Conservation (phyloP, 1,284 basidiomycete species). For the Lignosus rhinocerotis region DNA sequence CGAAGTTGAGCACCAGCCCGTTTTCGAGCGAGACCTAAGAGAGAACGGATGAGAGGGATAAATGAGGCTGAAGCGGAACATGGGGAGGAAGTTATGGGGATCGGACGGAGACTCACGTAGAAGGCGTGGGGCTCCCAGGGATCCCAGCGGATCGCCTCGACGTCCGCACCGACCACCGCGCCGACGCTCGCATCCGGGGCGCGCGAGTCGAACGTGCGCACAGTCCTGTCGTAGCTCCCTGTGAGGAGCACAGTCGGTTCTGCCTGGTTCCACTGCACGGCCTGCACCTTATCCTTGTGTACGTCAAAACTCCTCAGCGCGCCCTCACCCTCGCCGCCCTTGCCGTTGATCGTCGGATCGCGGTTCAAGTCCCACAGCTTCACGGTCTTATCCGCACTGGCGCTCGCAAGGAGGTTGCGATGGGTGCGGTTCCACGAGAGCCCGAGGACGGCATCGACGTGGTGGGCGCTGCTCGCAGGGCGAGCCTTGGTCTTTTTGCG, state of each 20-base stretch:
- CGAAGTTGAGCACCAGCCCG: slow-evolving; percentile 89
- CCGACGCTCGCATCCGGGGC: slow-evolving; percentile 80
- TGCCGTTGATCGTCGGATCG: slow-evolving; percentile 52
- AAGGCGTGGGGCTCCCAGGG: slow-evolving; percentile 89
- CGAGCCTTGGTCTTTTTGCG: slow-evolving; percentile 85
- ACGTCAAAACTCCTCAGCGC: slow-evolving; percentile 86
- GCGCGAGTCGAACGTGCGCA: slow-evolving; percentile 90
- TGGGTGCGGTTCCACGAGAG: slow-evolving; percentile 93
- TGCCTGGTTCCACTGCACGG: slow-evolving; percentile 91
- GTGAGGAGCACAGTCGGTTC: slow-evolving; percentile 90
- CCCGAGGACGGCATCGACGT: slow-evolving; percentile 91
- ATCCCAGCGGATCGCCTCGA: slow-evolving; percentile 95
- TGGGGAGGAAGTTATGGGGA: not conserved
- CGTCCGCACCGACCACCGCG: slow-evolving; percentile 83
- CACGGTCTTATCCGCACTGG: slow-evolving; percentile 93
- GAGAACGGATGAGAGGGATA: no score
- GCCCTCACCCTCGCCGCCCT: slow-evolving; percentile 49
- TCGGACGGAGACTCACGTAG: slow-evolving; percentile 63
- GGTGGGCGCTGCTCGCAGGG: slow-evolving; percentile 67
- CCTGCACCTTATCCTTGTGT: slow-evolving; percentile 97
- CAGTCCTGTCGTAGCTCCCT: slow-evolving; percentile 92
- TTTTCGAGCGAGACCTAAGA: slow-evolving; percentile 88
- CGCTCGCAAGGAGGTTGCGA: slow-evolving; percentile 89
- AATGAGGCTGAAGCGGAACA: not conserved
- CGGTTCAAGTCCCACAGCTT: slow-evolving; percentile 96